Conservation (phyloP, 2,329 filamentous ascomycete genomes). For the Cladosporium sp. region DNA sequence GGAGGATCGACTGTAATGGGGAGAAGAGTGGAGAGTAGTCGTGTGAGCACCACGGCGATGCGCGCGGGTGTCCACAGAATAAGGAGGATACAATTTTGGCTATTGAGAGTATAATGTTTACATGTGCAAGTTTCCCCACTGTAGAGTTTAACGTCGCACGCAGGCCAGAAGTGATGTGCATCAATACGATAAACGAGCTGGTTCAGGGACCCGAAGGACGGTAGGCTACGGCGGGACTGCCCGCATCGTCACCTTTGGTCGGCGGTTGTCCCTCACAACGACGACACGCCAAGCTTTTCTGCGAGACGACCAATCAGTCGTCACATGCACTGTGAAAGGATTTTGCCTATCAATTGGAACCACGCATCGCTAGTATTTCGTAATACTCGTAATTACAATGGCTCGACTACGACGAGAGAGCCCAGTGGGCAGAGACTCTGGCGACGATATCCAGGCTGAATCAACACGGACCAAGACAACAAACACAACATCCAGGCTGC, state of each 20-base stretch:
- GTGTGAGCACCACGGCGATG: neutral
- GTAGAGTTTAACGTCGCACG: neutral
- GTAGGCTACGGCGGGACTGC: neutral
- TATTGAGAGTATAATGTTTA: slow-evolving; percentile 8
- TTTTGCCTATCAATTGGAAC: neutral
- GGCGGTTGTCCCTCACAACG: slow-evolving; percentile 2
- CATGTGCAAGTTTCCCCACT: neutral
- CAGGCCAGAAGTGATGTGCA: neutral
- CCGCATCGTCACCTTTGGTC: neutral
- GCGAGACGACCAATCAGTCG: neutral
- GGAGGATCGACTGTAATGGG: neutral
- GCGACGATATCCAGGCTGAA: slow-evolving; percentile 14
- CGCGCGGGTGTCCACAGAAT: neutral
- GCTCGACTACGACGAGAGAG: slow-evolving; percentile 19
- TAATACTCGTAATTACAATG: slow-evolving; percentile 12
- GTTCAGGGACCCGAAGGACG: neutral
- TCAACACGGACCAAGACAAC: slow-evolving; percentile 16
- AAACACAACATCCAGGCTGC: slow-evolving; percentile 23
- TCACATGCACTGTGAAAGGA: neutral
- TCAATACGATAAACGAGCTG: neutral
- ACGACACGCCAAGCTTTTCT: neutral
- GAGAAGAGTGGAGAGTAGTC: neutral
- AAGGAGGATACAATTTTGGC: neutral
- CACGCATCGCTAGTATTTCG: neutral
- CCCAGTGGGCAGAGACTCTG: slow-evolving; percentile 18